These are phyloP conservation scores for Amanita polypyramis DNA, from an alignment of 768 basidiomycete genomes.

Conservation along the genomic window DNA sequence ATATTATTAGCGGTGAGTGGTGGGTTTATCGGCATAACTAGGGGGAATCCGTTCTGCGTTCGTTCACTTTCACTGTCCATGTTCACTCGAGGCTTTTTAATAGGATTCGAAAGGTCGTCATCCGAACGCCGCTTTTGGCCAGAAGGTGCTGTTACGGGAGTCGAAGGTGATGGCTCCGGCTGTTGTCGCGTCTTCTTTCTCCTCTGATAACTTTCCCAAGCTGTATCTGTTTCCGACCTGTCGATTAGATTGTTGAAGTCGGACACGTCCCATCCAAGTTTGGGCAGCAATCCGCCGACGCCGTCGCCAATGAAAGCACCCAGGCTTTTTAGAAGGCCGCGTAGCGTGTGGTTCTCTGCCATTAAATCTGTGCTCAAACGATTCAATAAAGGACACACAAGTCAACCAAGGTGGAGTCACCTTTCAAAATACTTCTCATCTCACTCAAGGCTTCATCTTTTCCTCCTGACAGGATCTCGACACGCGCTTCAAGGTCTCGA, in stretches of 20 bases:
- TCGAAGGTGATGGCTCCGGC: slow-evolving; percentile 6
- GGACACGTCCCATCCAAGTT: slow-evolving; percentile 66
- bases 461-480: slow-evolving; percentile 89
- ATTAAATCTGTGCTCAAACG: slow-evolving; percentile 51
- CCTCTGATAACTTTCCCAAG: slow-evolving; percentile 78
- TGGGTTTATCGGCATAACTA: slow-evolving; percentile 45
- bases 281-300: slow-evolving; percentile 62
- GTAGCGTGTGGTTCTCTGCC: slow-evolving; percentile 80
- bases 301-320: slow-evolving; percentile 84
- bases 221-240: slow-evolving; percentile 86
- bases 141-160: neutral
- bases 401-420: slow-evolving; percentile 14
- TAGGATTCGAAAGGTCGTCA: slow-evolving; percentile 26
- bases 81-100: slow-evolving; percentile 32
- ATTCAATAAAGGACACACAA: neutral
- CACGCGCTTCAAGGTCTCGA: slow-evolving; percentile 88
- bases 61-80: slow-evolving; percentile 31
- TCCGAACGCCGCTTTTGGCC: slow-evolving; percentile 48
- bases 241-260: slow-evolving; percentile 79
- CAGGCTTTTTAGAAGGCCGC: slow-evolving; percentile 66
- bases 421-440: slow-evolving; percentile 74
- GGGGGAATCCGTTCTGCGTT: slow-evolving; percentile 37
- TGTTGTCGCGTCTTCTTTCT: slow-evolving; percentile 40
- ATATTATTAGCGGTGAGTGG: slow-evolving; percentile 27
- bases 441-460: slow-evolving; percentile 83